Base-by-base conservation (phyloP, 305 asterid genomes). In the Coffea humblotiana region DNA sequence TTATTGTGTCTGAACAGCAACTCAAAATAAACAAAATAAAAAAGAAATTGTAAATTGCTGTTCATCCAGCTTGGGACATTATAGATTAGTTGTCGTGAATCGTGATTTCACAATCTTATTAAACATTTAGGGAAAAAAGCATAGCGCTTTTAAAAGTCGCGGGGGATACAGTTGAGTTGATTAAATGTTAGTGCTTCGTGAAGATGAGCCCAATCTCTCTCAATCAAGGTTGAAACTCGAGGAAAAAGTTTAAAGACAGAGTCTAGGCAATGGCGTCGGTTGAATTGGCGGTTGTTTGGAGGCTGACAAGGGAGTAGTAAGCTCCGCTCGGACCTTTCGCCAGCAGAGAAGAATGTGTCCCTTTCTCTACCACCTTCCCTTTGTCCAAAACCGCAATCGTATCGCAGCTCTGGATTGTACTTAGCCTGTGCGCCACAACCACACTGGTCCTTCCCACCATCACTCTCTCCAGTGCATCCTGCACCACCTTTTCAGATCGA, bases 371-470 rank as follows among this genome's bases (percentile, higher is more conserved):
- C 7, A 96, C 91, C 27, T 81, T 89, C 0, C 98, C 98, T 81
- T 91, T 89, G 65, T 91, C 96, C 83, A 95, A 76, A 58, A 95
- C 98, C 0, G 94, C 96, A n/a, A 95, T 92, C 1, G 82, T 84
- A 69, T 95, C 90, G 63, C 99, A 95, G 18, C 86, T 88, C 32
- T 87, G 97, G 84, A 92, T 91, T 0, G 98, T 94, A 70, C 96
- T 91, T 47, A 96, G 86, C 88, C 97, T 76, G 63, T 91, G 99
- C 0, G 98, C 98, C 78, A 96, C 98, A 13, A 96, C 98, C 12
- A 95, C 89, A 21, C 97, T 95, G 0, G 98, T 92, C 82, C 99
- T 75, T 25, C 98, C 95, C 3, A 95, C 90, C 98, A 92, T 94
- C 74, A 95, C 93, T 27, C 94, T 80, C 82, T 93, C 98, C 0